Base-by-base conservation (phyloP, 1,284 basidiomycete genomes). In the Cutaneotrichosporon cavernicola region DNA sequence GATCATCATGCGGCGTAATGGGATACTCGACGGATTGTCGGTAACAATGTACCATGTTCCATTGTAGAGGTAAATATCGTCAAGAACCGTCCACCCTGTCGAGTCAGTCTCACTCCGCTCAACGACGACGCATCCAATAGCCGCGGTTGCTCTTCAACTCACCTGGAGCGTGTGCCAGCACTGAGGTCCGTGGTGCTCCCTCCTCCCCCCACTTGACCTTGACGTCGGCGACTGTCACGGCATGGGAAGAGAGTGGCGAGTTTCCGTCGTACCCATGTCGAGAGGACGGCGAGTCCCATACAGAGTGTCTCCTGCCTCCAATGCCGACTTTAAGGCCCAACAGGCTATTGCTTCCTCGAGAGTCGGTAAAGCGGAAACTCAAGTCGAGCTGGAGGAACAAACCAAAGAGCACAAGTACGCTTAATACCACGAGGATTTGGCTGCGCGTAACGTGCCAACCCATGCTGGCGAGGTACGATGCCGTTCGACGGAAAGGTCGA, bases 51-150 rank as follows among this genome's bases (percentile, higher is more conserved):
- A 81, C 75, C 79, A 81, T 7, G 80, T 82, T 2, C 79, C 78
- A 65, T 82, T 80, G 70, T 77, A 76, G 43, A 81, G 72, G 65
- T 82, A 82, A n/a, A 92, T 76, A 71, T 90, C 86, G 53, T 85
- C 84, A 76, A 90, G 90, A 38, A 92, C 79, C 0, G 90, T 91
- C 89, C 90, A 92, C 50, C 91, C 62, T 69, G 59, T 7, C 31
- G 51, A 34, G 51, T 53, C 26, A 53, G 51, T 18, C 18, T 16
- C 5, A 18, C 16, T 18, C 43, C 9, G 18, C 16, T 7, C 18
- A 46, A 46, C 0, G 43, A 14, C n/a, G 26, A 31, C 30, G 30
- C 50, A 14, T 53, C 22, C 10, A 22, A 22, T 10, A 5, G 46
- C 31, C 43, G 52, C 8, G 55, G 5, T 21, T 13, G 11, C 30